These are phyloP conservation scores for Pyronema omphalodes DNA, from an alignment of 495 filamentous ascomycete genomes.

Conservation along the genomic window DNA sequence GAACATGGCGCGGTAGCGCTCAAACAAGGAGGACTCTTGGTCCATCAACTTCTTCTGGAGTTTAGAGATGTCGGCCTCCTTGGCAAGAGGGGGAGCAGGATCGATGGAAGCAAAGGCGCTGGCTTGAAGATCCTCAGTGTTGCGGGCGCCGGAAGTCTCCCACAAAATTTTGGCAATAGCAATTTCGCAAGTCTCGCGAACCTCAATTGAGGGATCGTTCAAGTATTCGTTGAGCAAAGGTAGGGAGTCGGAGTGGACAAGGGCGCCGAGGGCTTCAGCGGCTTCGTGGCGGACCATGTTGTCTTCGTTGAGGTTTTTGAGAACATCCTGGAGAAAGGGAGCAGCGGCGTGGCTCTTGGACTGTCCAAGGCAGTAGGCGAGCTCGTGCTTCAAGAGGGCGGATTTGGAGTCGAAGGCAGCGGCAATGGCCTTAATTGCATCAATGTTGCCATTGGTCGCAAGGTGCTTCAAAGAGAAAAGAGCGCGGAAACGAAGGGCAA, in stretches of 20 bases:
- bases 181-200: conserved; percentile 94
- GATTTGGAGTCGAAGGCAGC: conserved; percentile 71
- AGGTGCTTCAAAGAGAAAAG: conserved; percentile 95
- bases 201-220: conserved; percentile 49
- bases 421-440: conserved; percentile 82
- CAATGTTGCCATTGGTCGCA: conserved; percentile 47
- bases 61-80: conserved; percentile 46
- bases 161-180: conserved; percentile 86
- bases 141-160: conserved; percentile 57
- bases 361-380: conserved; percentile 94
- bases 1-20: conserved; percentile 96
- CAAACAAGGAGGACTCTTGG: conserved; percentile 60
- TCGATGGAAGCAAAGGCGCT: conserved; percentile 94
- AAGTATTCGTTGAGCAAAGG: conserved; percentile 50
- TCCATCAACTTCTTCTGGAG: conserved; percentile 62
- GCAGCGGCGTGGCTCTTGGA: conserved; percentile 56
- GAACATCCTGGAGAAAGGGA: conserved; percentile 52
- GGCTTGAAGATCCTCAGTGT: conserved; percentile 48
- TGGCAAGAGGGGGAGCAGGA: conserved; percentile 59
- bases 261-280: conserved; percentile 80
- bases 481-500: conserved; percentile 83
- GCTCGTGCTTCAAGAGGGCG: conserved; percentile 49
- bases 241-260: conserved; percentile 55
- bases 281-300: conserved; percentile 94
- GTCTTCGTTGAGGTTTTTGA: conserved; percentile 65